Percentiles rank a stretch among this genome's conserved stretches.
Conservation (phyloP, 2,329 filamentous ascomycete genomes). For the Macrophomina tecta region DNA sequence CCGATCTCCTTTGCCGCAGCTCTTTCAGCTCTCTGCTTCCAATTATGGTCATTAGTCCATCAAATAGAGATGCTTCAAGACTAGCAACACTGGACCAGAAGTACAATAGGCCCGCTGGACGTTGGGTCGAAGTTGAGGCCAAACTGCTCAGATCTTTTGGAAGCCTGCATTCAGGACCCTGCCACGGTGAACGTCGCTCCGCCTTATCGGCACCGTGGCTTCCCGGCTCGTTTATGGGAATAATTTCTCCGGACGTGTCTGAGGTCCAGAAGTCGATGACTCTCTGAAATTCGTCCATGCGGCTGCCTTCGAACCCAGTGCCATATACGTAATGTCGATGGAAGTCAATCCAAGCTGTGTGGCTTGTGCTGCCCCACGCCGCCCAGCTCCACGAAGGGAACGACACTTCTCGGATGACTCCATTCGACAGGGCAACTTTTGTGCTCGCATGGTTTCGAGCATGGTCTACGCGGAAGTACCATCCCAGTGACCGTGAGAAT, state of each 20-base stretch:
- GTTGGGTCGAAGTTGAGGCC: background rate
- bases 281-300: background rate
- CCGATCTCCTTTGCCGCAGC: background rate
- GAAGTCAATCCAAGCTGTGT: background rate
- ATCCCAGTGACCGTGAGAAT: background rate
- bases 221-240: background rate
- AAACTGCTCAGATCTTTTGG: background rate
- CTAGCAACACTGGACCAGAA: slow-evolving; percentile 7
- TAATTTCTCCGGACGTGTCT: background rate
- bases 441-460: background rate
- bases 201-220: no score
- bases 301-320: background rate
- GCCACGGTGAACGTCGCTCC: background rate
- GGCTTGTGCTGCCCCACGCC: background rate
- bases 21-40: background rate
- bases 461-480: background rate
- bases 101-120: background rate
- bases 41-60: background rate
- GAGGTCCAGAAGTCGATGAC: background rate
- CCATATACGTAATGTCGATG: no score
- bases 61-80: background rate
- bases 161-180: background rate
- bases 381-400: background rate
- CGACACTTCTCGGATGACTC: background rate
- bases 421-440: background rate